A percentile compares a stretch with the other conserved stretches of the same genome.
phyloP scores from a whole-genome alignment of 305 asterid genomes.

The Solanum hybrid region DNA sequence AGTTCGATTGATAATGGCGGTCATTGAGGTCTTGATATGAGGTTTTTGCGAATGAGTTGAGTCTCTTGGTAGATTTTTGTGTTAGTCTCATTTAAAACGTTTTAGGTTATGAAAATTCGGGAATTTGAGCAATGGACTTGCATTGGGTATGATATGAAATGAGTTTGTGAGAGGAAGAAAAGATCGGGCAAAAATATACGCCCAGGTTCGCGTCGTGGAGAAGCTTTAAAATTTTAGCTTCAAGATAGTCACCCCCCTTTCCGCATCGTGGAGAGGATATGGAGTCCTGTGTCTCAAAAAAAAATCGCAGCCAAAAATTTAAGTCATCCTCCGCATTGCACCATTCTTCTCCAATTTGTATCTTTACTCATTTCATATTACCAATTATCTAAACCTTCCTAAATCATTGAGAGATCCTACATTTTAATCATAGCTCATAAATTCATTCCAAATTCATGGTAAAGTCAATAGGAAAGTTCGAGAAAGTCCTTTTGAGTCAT shows the following conservation, averaged over 20 bases:
- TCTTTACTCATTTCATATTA: background rate
- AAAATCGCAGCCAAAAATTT: background rate
- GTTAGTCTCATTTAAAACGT: background rate
- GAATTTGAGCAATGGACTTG: background rate
- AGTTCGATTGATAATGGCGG: background rate
- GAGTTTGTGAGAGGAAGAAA: background rate
- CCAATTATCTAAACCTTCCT: background rate
- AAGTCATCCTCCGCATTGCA: background rate
- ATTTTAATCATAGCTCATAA: background rate
- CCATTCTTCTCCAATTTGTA: background rate
- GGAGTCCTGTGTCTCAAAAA: background rate
- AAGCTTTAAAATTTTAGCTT: background rate
- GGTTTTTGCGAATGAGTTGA: background rate
- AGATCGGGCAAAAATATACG: background rate
- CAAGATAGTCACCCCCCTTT: background rate
- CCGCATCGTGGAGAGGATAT: background rate
- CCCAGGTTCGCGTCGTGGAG: background rate
- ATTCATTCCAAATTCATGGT: background rate
- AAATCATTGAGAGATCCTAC: background rate
- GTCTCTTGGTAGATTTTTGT: background rate
- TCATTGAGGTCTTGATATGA: background rate
- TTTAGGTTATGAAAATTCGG: background rate
- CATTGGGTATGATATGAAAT: background rate
- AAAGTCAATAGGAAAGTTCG: background rate
- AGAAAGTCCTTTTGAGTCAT: background rate